phyloP scores from a whole-genome alignment of 2,329 filamentous ascomycete species.

The Sordariomycetes sp. region DNA sequence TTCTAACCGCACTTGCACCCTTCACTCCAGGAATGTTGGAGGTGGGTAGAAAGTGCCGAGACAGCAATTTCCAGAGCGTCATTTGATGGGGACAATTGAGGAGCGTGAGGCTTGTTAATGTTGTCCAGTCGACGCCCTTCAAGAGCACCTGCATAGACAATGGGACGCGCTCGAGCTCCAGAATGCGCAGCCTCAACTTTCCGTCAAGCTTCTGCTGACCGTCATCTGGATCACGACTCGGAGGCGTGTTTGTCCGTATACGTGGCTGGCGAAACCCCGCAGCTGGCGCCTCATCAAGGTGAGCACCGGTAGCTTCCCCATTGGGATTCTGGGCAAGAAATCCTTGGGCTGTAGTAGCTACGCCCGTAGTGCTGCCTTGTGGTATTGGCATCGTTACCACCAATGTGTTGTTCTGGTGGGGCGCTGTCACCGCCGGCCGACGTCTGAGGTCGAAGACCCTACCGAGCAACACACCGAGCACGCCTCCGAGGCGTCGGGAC shows the following conservation, averaged over 20 bases:
- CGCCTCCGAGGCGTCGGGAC: conserved; percentile 55
- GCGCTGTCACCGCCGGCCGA: conserved; percentile 1
- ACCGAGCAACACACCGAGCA: conserved; percentile 58
- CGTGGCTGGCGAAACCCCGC: neutral
- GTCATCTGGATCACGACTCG: neutral
- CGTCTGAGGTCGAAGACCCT: conserved; percentile 50
- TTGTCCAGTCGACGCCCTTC: conserved; percentile 64
- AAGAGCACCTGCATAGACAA: conserved; percentile 63
- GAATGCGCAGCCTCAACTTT: conserved; percentile 55
- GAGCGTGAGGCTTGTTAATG: conserved; percentile 61
- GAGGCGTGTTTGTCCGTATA: neutral
- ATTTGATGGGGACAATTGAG: conserved; percentile 65
- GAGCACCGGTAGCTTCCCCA: neutral
- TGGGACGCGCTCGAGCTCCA: conserved; percentile 66
- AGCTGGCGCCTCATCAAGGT: neutral
- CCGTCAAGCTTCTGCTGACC: conserved; percentile 29
- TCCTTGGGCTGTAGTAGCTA: neutral
- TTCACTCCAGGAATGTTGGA: conserved; percentile 4
- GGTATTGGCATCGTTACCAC: neutral
- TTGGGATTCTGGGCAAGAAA: neutral
- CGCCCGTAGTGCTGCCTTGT: neutral
- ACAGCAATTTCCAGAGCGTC: conserved; percentile 62
- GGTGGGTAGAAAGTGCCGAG: conserved; percentile 46
- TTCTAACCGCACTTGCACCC: neutral
- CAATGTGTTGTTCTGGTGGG: neutral